phyloP scores from a whole-genome alignment of 1,139 yeast genomes.

The Sugiyamaella grinbergsii region DNA sequence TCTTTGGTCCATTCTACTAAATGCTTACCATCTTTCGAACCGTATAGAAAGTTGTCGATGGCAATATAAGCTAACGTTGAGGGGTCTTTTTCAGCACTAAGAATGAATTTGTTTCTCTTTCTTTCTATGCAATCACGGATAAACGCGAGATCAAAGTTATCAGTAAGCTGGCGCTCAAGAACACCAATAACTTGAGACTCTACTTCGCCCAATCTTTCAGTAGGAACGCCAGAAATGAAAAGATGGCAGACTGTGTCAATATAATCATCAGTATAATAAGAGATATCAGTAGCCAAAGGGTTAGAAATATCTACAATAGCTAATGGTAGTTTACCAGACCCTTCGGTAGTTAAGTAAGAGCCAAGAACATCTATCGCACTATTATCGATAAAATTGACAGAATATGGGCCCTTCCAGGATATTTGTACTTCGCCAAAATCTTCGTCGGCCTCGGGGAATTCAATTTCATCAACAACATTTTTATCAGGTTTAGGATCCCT shows the following conservation, averaged over 20 bases:
- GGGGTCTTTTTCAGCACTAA: conserved; percentile 67
- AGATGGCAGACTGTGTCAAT: conserved; percentile 60
- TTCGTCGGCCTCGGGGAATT: conserved; percentile 90
- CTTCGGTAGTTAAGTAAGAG: conserved; percentile 67
- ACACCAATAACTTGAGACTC: conserved; percentile 54
- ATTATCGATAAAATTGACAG: conserved; percentile 54
- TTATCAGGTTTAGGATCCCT: conserved; percentile 47
- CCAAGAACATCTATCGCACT: conserved; percentile 73
- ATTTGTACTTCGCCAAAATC: conserved; percentile 74
- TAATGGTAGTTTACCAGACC: conserved; percentile 65
- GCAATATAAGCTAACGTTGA: conserved; percentile 64
- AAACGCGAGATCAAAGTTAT: conserved; percentile 62
- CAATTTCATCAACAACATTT: conserved; percentile 53
- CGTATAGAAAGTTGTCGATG: conserved; percentile 79
- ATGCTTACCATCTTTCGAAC: conserved; percentile 61
- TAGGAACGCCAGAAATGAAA: conserved; percentile 73
- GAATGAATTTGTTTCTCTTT: conserved; percentile 61
- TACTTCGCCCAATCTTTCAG: conserved; percentile 57
- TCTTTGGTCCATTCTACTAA: conserved; percentile 57
- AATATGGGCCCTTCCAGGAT: conserved; percentile 82
- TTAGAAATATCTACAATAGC: conserved; percentile 76
- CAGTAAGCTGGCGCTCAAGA: conserved; percentile 46
- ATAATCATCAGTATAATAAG: conserved; percentile 65
- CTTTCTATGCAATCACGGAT: conserved; percentile 69
- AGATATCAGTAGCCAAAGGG: conserved; percentile 77